Evolutionary conservation across 345 rosid species (phyloP).

Genomic region (Rhodamnia argentea): DNA sequence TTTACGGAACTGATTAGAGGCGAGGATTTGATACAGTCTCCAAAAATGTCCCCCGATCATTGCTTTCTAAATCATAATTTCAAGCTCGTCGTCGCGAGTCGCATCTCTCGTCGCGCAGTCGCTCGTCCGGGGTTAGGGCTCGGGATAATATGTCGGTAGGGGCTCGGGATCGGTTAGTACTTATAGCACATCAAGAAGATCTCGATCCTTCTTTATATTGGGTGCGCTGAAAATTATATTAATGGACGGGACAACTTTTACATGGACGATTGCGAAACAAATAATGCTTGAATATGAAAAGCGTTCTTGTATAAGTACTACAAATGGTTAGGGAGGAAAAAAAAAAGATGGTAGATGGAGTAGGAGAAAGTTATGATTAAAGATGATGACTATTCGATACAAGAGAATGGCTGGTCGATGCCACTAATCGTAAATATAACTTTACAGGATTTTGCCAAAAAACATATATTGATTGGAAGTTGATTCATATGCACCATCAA

Average conservation of each 20-base stretch:
- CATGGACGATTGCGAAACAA: neutral
- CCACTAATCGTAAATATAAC: neutral
- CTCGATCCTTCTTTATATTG: no score
- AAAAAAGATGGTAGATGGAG: neutral
- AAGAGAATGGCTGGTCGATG: neutral
- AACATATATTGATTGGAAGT: neutral
- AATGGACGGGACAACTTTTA: no score
- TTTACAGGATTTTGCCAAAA: no score
- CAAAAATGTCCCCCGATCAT: neutral
- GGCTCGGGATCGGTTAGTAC: no score
- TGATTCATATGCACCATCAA: neutral
- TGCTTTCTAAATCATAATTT: rapidly evolving
- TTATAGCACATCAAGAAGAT: no score
- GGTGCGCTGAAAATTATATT: no score
- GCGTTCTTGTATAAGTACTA: neutral
- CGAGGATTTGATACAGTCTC: rapidly evolving
- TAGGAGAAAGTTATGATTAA: neutral
- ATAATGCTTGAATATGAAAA: neutral
- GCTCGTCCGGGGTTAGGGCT: neutral
- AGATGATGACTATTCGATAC: neutral
- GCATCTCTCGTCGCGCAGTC: rapidly evolving
- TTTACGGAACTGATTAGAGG: neutral
- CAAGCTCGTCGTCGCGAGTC: rapidly evolving
- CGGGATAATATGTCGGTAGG: rapidly evolving
- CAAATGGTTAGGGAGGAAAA: neutral